phyloP scores from a whole-genome alignment of 768 basidiomycete species.

The Strobilomyces echinocephalus region DNA sequence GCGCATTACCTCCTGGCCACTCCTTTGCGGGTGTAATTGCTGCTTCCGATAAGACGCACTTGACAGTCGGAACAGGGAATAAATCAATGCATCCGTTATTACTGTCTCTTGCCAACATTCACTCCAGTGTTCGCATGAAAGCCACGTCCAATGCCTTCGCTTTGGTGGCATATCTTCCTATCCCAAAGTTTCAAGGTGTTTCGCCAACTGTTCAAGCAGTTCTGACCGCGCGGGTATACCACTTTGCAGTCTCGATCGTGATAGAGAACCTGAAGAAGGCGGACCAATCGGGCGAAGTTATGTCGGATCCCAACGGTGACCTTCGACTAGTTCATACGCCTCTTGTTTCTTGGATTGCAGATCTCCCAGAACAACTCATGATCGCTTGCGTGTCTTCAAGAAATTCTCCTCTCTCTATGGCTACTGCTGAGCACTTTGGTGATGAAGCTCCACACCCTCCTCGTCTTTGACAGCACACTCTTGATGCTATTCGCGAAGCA shows the following conservation, averaged over 20 bases:
- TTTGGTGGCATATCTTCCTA: conserved; percentile 28
- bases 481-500: not conserved
- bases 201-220: conserved; percentile 21
- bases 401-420: not conserved
- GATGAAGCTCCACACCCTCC: not conserved
- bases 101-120: conserved; percentile 31
- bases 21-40: not conserved
- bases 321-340: not conserved
- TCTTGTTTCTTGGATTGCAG: not conserved
- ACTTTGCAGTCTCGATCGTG: conserved; percentile 29
- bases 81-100: conserved; percentile 31
- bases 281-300: conserved; percentile 20
- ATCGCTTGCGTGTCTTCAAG: not conserved
- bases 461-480: not conserved
- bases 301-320: conserved; percentile 23
- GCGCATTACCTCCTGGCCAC: not conserved
- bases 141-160: conserved; percentile 29
- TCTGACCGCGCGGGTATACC: conserved; percentile 26
- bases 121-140: conserved; percentile 27
- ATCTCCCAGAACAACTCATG: conserved; percentile 5
- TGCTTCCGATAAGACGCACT: not conserved
- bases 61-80: not conserved
- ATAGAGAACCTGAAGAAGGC: conserved; percentile 27
- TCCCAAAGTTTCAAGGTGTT: conserved; percentile 16
- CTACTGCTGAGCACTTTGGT: not conserved